A percentile compares a stretch with the other conserved stretches of the same genome.
phyloP scores from a whole-genome alignment of 495 filamentous ascomycete genomes.

The Glutinoglossum americanum region DNA sequence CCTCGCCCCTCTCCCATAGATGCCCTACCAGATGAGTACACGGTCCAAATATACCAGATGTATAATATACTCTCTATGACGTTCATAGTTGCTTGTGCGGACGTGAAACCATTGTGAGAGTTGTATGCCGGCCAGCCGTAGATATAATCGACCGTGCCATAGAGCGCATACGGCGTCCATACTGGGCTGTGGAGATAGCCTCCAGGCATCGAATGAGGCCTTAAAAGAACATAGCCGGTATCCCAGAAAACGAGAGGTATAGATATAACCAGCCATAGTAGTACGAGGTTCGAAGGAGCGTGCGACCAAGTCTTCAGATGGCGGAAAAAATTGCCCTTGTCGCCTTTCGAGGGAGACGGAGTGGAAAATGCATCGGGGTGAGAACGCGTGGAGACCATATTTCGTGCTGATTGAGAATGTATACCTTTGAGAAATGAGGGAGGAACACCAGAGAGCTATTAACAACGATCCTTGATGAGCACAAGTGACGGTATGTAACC shows the following conservation, averaged over 20 bases:
- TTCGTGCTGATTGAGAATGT: background rate
- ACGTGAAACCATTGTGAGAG: slow-evolving; percentile 53
- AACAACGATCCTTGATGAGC: background rate
- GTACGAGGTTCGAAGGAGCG: slow-evolving; percentile 15
- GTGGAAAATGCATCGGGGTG: background rate
- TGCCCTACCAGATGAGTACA: slow-evolving; percentile 26
- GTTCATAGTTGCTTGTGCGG: slow-evolving; percentile 56
- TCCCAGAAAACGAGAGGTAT: slow-evolving; percentile 75
- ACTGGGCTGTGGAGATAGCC: slow-evolving; percentile 52
- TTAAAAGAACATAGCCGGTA: slow-evolving; percentile 54
- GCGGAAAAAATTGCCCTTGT: background rate
- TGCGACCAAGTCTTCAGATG: background rate
- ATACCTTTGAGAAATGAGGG: background rate
- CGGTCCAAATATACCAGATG: slow-evolving; percentile 40
- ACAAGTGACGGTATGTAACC: background rate
- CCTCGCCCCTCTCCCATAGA: slow-evolving; percentile 14
- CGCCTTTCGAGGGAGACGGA: background rate
- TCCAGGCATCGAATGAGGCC: slow-evolving; percentile 68
- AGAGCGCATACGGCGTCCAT: slow-evolving; percentile 63
- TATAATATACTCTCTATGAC: slow-evolving; percentile 51
- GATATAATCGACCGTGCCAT: slow-evolving; percentile 58
- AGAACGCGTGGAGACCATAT: background rate
- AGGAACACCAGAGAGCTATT: background rate
- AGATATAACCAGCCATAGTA: slow-evolving; percentile 59
- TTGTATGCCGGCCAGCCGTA: slow-evolving; percentile 68